Evolutionary conservation across 2,329 filamentous ascomycete genomes (phyloP).

Genomic region (Sclerotinia spermophila): DNA sequence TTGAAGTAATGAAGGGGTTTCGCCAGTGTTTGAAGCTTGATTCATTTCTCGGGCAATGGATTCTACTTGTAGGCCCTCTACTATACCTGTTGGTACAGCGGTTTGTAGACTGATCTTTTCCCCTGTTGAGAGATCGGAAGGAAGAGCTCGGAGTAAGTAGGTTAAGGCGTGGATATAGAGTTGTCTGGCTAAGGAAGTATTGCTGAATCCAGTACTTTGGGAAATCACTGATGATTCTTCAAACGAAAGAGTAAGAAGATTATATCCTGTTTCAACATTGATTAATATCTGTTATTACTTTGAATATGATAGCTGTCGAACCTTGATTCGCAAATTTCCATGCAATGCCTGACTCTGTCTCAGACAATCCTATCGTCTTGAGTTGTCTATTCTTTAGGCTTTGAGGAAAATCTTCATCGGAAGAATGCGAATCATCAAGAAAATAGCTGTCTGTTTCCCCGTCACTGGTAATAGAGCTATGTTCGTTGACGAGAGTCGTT

Average conservation of each 20-base stretch:
- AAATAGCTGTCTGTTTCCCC: constrained; percentile 11
- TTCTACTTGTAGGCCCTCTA: constrained; percentile 26
- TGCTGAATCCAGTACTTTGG: constrained; percentile 35
- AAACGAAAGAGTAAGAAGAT: constrained; percentile 44
- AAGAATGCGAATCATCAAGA: constrained; percentile 22
- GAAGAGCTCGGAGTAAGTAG: constrained; percentile 62
- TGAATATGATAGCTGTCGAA: constrained; percentile 22
- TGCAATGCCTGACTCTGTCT: constrained; percentile 40
- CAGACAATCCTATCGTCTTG: constrained; percentile 22
- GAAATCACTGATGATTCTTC: constrained; percentile 42
- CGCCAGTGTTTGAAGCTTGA: constrained; percentile 22
- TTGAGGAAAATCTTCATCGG: constrained; percentile 26
- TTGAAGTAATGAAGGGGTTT: constrained; percentile 52
- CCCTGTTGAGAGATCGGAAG: constrained; percentile 51
- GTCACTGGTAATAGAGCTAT: background rate
- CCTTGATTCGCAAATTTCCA: constrained; percentile 52
- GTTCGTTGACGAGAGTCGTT: constrained; percentile 25
- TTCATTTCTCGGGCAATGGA: background rate
- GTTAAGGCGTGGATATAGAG: constrained; percentile 61
- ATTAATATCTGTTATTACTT: background rate
- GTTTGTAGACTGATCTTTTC: constrained; percentile 51
- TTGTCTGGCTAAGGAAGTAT: constrained; percentile 51
- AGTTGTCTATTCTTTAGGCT: constrained; percentile 11
- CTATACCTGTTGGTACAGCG: constrained; percentile 44
- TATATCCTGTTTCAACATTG: constrained; percentile 40